Conservation (phyloP, 2,329 filamentous ascomycete species). For the Plenodomus lindquistii region DNA sequence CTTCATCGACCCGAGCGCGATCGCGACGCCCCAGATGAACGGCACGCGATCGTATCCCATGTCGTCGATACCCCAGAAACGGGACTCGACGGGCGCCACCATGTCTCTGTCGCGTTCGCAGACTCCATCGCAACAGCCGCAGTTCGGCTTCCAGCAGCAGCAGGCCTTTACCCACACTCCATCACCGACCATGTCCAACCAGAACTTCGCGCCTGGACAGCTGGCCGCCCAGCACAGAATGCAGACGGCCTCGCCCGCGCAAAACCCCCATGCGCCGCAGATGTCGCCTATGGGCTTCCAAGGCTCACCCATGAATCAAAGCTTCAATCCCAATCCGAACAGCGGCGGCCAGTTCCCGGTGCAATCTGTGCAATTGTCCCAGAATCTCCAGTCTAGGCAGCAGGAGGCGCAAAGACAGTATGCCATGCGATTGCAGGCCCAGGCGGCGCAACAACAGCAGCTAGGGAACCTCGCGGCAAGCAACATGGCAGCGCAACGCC, state of each 20-base stretch:
- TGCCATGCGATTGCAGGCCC: conserved; percentile 76
- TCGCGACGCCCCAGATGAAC: conserved; percentile 58
- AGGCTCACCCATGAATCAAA: conserved; percentile 41
- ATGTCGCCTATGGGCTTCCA: conserved; percentile 47
- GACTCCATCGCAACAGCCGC: conserved; percentile 77
- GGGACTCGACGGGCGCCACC: conserved; percentile 82
- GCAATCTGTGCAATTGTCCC: conserved; percentile 53
- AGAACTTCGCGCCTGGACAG: conserved; percentile 64
- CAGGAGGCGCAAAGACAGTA: conserved; percentile 77
- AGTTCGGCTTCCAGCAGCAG: conserved; percentile 67
- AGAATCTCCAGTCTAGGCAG: conserved; percentile 54
- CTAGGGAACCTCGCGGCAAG: conserved; percentile 48
- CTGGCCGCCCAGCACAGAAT: conserved; percentile 64
- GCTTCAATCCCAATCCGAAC: conserved; percentile 47
- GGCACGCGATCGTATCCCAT: conserved; percentile 83
- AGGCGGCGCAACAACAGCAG: conserved; percentile 62
- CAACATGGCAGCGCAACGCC: conserved; percentile 45
- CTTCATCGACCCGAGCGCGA: conserved; percentile 47
- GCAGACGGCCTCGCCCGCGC: conserved; percentile 89
- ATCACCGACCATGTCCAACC: conserved; percentile 88
- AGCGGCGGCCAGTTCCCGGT: conserved; percentile 50
- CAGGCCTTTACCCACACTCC: conserved; percentile 83
- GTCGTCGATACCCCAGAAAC: conserved; percentile 91
- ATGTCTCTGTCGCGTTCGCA: conserved; percentile 93
- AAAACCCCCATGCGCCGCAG: conserved; percentile 62